These are phyloP conservation scores for Lophiotrema nucula DNA, from an alignment of 495 filamentous ascomycete species.

Conservation along the genomic window DNA sequence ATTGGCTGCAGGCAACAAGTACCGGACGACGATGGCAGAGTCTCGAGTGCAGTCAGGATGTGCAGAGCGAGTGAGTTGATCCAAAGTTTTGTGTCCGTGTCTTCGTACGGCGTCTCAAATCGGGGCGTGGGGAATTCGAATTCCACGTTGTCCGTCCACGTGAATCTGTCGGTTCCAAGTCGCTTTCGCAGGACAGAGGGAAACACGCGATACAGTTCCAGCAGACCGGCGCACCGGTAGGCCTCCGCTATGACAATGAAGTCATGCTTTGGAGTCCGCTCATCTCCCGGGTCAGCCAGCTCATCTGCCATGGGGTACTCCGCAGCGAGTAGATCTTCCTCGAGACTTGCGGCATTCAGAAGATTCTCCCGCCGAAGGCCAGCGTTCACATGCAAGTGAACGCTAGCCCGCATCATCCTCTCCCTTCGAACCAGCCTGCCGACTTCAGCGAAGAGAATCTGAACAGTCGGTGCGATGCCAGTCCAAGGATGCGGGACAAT, in stretches of 20 bases:
- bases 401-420: slow-evolving; percentile 34
- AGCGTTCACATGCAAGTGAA: neutral
- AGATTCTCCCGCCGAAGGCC: slow-evolving; percentile 38
- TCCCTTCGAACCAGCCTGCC: slow-evolving; percentile 54
- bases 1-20: slow-evolving; percentile 57
- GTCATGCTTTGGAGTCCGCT: slow-evolving; percentile 57
- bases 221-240: slow-evolving; percentile 54
- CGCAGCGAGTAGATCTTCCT: slow-evolving; percentile 52
- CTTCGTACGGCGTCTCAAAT: slow-evolving; percentile 25
- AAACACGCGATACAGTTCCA: slow-evolving; percentile 57
- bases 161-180: slow-evolving; percentile 37
- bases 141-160: slow-evolving; percentile 18
- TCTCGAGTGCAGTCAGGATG: slow-evolving; percentile 52
- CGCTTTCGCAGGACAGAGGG: slow-evolving; percentile 51
- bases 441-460: slow-evolving; percentile 55
- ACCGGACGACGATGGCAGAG: slow-evolving; percentile 53
- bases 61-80: slow-evolving; percentile 55
- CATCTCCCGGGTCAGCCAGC: slow-evolving; percentile 54
- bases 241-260: slow-evolving; percentile 58
- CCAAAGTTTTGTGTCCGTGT: slow-evolving; percentile 44
- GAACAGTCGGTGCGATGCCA: slow-evolving; percentile 55
- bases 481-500: slow-evolving; percentile 57
- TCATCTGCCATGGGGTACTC: slow-evolving; percentile 51
- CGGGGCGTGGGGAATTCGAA: slow-evolving; percentile 27
- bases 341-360: slow-evolving; percentile 48